These are phyloP conservation scores for Aechmea fasciata DNA, from an alignment of 176 grass and related monocot species.

Conservation along the genomic window DNA sequence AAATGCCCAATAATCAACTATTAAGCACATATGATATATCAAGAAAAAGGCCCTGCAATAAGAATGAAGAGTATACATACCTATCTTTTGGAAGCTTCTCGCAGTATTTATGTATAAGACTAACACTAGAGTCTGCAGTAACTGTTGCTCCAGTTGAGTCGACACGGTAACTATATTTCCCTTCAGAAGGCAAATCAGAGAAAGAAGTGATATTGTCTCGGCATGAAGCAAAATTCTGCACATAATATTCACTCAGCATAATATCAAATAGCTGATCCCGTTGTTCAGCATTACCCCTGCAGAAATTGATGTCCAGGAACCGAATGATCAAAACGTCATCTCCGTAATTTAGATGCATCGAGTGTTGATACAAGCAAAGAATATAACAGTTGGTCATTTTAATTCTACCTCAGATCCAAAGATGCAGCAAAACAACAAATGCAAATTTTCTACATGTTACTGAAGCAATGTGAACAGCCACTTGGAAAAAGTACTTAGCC, in stretches of 20 bases:
- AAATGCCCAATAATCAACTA: not conserved
- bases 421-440: not conserved
- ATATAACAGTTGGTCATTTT: not conserved
- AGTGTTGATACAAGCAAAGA: not conserved
- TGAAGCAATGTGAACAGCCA: not conserved
- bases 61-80: not conserved
- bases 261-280: conserved; percentile 1
- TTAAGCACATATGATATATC: not conserved
- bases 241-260: not conserved
- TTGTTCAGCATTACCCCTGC: conserved; percentile 8
- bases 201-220: not conserved
- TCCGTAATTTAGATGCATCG: not conserved
- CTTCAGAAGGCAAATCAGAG: not conserved
- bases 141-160: conserved; percentile 7
- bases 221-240: not conserved
- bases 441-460: not conserved
- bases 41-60: not conserved
- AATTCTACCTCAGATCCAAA: not conserved
- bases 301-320: not conserved
- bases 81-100: conserved; percentile 16
- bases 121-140: conserved; percentile 12
- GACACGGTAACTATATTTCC: conserved; percentile 1
- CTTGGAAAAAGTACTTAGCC: not conserved
- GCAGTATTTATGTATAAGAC: conserved; percentile 11
- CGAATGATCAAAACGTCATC: not conserved